phyloP scores from a whole-genome alignment of 2,329 filamentous ascomycete species.

The Colletotrichum brevisporum region DNA sequence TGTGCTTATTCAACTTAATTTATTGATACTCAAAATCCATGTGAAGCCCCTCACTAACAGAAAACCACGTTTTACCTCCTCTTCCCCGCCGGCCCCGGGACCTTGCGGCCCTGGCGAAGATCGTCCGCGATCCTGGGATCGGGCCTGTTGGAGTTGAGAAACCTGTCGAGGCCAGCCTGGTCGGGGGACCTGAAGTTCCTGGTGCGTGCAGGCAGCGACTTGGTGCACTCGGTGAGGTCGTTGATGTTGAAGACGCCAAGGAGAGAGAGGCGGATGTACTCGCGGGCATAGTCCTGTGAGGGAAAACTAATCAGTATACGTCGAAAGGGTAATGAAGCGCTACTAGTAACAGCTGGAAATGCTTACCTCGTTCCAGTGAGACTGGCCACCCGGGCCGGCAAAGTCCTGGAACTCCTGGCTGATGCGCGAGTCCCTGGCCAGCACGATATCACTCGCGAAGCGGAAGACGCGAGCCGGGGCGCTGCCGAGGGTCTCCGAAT shows the following conservation, averaged over 20 bases:
- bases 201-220: conserved; percentile 59
- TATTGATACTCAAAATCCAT: no score
- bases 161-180: conserved; percentile 33
- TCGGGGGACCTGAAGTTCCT: conserved; percentile 41
- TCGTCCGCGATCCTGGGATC: conserved; percentile 54
- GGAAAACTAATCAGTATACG: not conserved
- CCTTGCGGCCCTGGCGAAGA: conserved; percentile 42
- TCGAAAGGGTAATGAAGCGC: not conserved
- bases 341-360: not conserved
- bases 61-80: no score
- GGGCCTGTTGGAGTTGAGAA: conserved; percentile 50
- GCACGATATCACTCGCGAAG: conserved; percentile 58
- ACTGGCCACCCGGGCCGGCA: conserved; percentile 50
- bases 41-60: no score
- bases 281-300: conserved; percentile 63
- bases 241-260: conserved; percentile 71
- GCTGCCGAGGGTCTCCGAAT: conserved; percentile 55
- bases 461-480: conserved; percentile 55
- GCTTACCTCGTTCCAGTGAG: conserved; percentile 56
- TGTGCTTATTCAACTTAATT: no score
- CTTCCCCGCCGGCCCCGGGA: not conserved
- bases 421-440: conserved; percentile 54
- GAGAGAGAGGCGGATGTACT: conserved; percentile 67
- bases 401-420: conserved; percentile 55
- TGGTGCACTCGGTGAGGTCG: conserved; percentile 67